phyloP scores from a whole-genome alignment of 2,329 filamentous ascomycete species.

The Samsoniella hepiali region DNA sequence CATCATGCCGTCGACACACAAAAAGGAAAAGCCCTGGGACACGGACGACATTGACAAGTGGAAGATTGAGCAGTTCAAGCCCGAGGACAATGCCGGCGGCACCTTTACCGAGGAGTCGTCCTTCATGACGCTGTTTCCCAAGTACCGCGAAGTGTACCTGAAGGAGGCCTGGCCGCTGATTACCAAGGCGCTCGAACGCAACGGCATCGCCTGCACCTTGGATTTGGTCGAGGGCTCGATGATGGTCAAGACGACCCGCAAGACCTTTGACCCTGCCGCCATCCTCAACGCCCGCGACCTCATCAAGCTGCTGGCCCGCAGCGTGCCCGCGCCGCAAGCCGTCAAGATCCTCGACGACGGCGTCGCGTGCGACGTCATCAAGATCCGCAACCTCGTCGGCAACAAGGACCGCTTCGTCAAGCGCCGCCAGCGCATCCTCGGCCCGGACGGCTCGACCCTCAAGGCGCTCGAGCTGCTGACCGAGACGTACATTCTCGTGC shows the following conservation, averaged over 20 bases:
- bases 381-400: conserved; percentile 83
- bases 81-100: conserved; percentile 79
- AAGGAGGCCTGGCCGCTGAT: conserved; percentile 91
- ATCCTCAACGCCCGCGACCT: conserved; percentile 93
- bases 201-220: conserved; percentile 84
- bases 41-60: conserved; percentile 97
- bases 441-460: conserved; percentile 85
- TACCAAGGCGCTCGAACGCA: conserved; percentile 80
- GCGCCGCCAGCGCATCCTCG: conserved; percentile 85
- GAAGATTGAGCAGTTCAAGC: conserved; percentile 84
- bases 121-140: conserved; percentile 84
- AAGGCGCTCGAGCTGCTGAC: conserved; percentile 94
- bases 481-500: conserved; percentile 87
- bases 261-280: conserved; percentile 86
- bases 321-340: conserved; percentile 88
- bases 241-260: conserved; percentile 91
- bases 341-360: conserved; percentile 93
- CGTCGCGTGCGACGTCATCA: conserved; percentile 91
- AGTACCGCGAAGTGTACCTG: conserved; percentile 92
- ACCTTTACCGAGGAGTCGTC: conserved; percentile 91
- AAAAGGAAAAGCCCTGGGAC: conserved; percentile 90
- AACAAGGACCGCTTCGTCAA: conserved; percentile 98
- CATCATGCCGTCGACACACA: conserved; percentile 80
- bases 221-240: conserved; percentile 95
- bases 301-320: conserved; percentile 87